These are phyloP conservation scores for Picea sitchensis DNA, from an alignment of 75 land plant species.

Conservation along the genomic window DNA sequence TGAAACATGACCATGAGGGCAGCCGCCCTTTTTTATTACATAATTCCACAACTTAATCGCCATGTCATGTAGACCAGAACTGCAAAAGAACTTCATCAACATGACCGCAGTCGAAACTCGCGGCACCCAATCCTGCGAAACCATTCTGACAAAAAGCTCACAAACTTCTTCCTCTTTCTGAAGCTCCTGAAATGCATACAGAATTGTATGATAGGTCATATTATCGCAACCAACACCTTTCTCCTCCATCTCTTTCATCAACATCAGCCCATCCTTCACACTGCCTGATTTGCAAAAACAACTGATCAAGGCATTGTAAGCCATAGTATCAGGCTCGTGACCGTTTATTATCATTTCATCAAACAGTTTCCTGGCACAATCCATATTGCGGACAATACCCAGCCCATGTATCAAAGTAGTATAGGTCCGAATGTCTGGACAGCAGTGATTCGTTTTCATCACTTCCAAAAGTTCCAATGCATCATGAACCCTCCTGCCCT, in stretches of 20 bases:
- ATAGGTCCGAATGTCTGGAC: slow-evolving; percentile 45
- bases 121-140: slow-evolving; percentile 31
- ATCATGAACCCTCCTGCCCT: slow-evolving; percentile 38
- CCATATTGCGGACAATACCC: slow-evolving; percentile 36
- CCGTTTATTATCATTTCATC: slow-evolving; percentile 36
- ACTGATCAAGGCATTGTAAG: slow-evolving; percentile 60
- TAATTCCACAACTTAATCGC: slow-evolving; percentile 53
- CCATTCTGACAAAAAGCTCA: slow-evolving; percentile 38
- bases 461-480: slow-evolving; percentile 41
- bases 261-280: slow-evolving; percentile 29
- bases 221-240: slow-evolving; percentile 46
- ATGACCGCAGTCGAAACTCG: slow-evolving; percentile 42
- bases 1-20: slow-evolving; percentile 55
- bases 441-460: slow-evolving; percentile 32
- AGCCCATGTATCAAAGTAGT: slow-evolving; percentile 74
- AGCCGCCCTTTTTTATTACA: slow-evolving; percentile 44
- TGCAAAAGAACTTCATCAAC: slow-evolving; percentile 56
- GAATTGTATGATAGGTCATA: slow-evolving; percentile 65
- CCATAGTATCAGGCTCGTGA: slow-evolving; percentile 33
- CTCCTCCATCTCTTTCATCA: slow-evolving; percentile 61
- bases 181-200: slow-evolving; percentile 37
- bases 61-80: slow-evolving; percentile 24
- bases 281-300: slow-evolving; percentile 33
- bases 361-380: slow-evolving; percentile 37
- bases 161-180: slow-evolving; percentile 30